phyloP scores from a whole-genome alignment of 1,284 basidiomycete species.

The Albatrellus sp. region DNA sequence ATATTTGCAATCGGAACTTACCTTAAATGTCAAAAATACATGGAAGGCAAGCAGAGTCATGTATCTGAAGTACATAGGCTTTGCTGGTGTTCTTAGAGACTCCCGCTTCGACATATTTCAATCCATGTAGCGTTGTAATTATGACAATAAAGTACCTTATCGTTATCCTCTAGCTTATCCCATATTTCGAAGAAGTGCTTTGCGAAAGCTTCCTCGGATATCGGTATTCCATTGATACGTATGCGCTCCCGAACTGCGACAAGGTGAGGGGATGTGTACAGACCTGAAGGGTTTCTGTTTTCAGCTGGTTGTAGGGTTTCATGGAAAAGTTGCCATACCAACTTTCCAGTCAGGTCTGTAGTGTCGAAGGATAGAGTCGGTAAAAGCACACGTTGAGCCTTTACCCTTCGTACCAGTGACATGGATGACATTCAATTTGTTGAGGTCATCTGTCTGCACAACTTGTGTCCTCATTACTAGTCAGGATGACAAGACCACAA shows the following conservation, averaged over 20 bases:
- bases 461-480: not conserved
- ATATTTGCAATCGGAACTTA: slow-evolving; percentile 15
- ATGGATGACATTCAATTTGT: slow-evolving; percentile 87
- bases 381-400: slow-evolving; percentile 93
- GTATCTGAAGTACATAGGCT: slow-evolving; percentile 92
- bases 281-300: slow-evolving; percentile 31
- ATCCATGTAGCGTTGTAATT: slow-evolving; percentile 5
- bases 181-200: slow-evolving; percentile 95
- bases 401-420: slow-evolving; percentile 99
- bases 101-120: slow-evolving; percentile 28
- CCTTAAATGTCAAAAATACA: slow-evolving; percentile 70
- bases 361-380: slow-evolving; percentile 62
- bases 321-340: slow-evolving; percentile 28
- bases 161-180: slow-evolving; percentile 74
- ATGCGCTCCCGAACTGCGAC: slow-evolving; percentile 95
- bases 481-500: not conserved
- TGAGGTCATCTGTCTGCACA: slow-evolving; percentile 69
- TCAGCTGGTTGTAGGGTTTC: not conserved
- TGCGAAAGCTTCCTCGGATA: slow-evolving; percentile 83
- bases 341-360: slow-evolving; percentile 58
- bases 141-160: slow-evolving; percentile 28
- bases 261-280: slow-evolving; percentile 96
- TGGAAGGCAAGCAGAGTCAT: slow-evolving; percentile 91
- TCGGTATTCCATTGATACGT: slow-evolving; percentile 81
- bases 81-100: slow-evolving; percentile 46